Evolutionary conservation across 495 filamentous ascomycete species (phyloP).

Genomic region (Aspergillus haitiensis): DNA sequence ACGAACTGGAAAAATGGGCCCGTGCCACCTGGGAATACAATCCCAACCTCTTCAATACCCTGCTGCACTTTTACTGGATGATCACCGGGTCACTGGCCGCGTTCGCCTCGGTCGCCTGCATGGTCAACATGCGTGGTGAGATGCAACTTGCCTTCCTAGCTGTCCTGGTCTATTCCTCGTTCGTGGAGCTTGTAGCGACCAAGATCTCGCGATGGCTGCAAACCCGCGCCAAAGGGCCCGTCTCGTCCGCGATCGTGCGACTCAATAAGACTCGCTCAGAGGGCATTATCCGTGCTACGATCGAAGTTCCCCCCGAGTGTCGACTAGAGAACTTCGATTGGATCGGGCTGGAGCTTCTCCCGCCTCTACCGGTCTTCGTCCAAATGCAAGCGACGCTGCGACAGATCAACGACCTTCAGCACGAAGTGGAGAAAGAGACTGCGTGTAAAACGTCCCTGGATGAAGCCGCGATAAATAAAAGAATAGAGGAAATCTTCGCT

Average conservation of each 20-base stretch:
- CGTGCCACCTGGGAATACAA: slow-evolving; percentile 35
- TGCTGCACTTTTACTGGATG: slow-evolving; percentile 29
- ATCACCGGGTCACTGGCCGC: slow-evolving; percentile 29
- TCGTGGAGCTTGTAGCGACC: slow-evolving; percentile 32
- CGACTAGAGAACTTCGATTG: slow-evolving; percentile 28
- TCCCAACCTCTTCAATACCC: slow-evolving; percentile 12
- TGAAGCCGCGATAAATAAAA: neutral
- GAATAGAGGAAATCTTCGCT: neutral
- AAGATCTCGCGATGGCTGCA: slow-evolving; percentile 28
- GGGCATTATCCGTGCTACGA: slow-evolving; percentile 28
- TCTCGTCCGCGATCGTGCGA: slow-evolving; percentile 7
- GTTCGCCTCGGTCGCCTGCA: slow-evolving; percentile 32
- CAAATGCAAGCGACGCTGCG: slow-evolving; percentile 27
- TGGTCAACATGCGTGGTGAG: slow-evolving; percentile 34
- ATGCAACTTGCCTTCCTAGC: slow-evolving; percentile 32
- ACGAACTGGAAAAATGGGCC: slow-evolving; percentile 32
- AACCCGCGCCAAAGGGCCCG: slow-evolving; percentile 20
- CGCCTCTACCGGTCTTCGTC: slow-evolving; percentile 22
- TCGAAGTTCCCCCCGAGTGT: slow-evolving; percentile 20
- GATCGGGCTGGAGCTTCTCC: slow-evolving; percentile 28
- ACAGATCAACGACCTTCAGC: slow-evolving; percentile 13
- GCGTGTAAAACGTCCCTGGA: neutral
- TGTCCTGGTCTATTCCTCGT: slow-evolving; percentile 26
- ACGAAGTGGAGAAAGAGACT: slow-evolving; percentile 2
- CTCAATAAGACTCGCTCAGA: slow-evolving; percentile 26